These are phyloP conservation scores for Fusarium begoniae DNA, from an alignment of 2,329 filamentous ascomycete genomes.

Conservation along the genomic window DNA sequence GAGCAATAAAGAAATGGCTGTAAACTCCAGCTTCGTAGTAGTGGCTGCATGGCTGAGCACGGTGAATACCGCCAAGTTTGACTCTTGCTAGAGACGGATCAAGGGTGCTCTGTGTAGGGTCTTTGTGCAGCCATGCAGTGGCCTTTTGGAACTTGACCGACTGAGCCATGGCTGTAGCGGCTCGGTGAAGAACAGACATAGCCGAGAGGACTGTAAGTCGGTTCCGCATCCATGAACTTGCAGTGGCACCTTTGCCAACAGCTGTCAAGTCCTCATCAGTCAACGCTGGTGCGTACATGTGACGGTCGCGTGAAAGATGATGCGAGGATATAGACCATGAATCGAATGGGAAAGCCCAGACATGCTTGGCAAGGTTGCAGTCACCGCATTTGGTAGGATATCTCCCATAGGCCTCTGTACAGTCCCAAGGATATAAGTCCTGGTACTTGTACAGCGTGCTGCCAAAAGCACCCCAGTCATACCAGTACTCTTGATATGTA, in stretches of 20 bases:
- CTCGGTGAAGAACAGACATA: slow-evolving; percentile 43
- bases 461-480: slow-evolving; percentile 55
- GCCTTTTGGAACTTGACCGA: slow-evolving; percentile 40
- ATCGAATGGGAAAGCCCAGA: slow-evolving; percentile 57
- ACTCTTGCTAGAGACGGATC: slow-evolving; percentile 43
- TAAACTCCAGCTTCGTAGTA: slow-evolving; percentile 47
- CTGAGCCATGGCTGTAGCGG: slow-evolving; percentile 49
- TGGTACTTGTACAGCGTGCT: slow-evolving; percentile 52
- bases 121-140: slow-evolving; percentile 48
- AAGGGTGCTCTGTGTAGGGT: background rate
- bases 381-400: slow-evolving; percentile 50
- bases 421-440: slow-evolving; percentile 58
- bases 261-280: slow-evolving; percentile 14
- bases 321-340: slow-evolving; percentile 53
- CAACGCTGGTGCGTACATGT: slow-evolving; percentile 45
- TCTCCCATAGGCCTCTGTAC: slow-evolving; percentile 54
- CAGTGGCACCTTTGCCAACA: slow-evolving; percentile 24
- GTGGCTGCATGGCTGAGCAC: slow-evolving; percentile 54
- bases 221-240: slow-evolving; percentile 48
- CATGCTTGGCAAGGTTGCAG: slow-evolving; percentile 56
- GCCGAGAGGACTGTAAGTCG: slow-evolving; percentile 48
- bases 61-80: slow-evolving; percentile 54
- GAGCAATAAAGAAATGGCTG: slow-evolving; percentile 43
- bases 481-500: slow-evolving; percentile 56
- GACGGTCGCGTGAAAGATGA: slow-evolving; percentile 49